Conservation (phyloP, 2,329 filamentous ascomycete genomes). For the Aspergillus versicolor region DNA sequence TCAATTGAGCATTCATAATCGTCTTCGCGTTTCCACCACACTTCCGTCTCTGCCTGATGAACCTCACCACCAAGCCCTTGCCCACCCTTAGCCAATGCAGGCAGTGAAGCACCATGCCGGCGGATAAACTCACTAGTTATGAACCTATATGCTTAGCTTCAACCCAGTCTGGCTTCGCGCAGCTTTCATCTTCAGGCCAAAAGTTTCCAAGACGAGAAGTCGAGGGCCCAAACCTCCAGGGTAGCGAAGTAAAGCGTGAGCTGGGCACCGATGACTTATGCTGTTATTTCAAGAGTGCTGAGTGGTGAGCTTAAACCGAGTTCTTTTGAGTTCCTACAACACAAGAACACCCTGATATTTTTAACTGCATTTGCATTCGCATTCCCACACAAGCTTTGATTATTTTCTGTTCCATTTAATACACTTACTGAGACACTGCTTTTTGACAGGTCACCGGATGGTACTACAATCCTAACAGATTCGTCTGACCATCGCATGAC, state of each 20-base stretch:
- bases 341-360: background rate
- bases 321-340: background rate
- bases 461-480: constrained; percentile 56
- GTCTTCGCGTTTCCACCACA: background rate
- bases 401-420: background rate
- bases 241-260: background rate
- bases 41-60: background rate
- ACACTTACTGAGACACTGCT: background rate
- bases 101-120: constrained; percentile 11
- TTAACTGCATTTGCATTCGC: too few species aligned
- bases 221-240: background rate
- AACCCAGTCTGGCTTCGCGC: constrained; percentile 3
- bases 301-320: constrained; percentile 37
- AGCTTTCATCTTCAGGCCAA: too few species aligned
- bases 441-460: constrained; percentile 51
- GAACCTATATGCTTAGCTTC: constrained; percentile 31
- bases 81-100: background rate
- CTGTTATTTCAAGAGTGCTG: constrained; percentile 45
- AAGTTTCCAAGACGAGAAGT: background rate
- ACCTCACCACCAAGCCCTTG: background rate
- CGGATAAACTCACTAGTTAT: constrained; percentile 1
- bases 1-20: background rate
- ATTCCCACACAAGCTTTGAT: background rate
- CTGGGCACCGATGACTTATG: constrained; percentile 21
- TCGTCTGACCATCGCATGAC: constrained; percentile 52